Evolutionary conservation across 257 asterid genomes (phyloP).

Genomic region (Buddleja alternifolia): DNA sequence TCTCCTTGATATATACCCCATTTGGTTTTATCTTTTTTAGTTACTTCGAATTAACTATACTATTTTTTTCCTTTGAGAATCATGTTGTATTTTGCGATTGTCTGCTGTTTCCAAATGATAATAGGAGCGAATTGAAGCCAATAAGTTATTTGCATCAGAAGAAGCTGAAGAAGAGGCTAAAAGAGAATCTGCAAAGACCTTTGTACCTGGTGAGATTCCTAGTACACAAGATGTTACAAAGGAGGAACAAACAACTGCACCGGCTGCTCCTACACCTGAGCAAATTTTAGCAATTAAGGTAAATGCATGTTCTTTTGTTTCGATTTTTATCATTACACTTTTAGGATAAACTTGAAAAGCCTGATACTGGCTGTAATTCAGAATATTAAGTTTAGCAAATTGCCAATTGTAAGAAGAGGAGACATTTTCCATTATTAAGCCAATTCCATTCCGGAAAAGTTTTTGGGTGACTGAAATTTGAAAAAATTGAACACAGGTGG

Average conservation of each 20-base stretch:
- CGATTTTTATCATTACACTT: conserved; percentile 18
- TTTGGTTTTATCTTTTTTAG: conserved; percentile 7
- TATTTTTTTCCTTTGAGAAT: conserved; percentile 7
- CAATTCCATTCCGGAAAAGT: background rate
- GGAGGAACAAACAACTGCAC: conserved; percentile 72
- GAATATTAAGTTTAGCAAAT: background rate
- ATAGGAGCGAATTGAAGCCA: conserved; percentile 96
- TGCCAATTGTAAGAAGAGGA: conserved; percentile 10
- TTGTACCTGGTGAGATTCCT: conserved; percentile 76
- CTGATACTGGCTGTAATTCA: conserved; percentile 8
- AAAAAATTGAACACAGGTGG: conserved; percentile 17
- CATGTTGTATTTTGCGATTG: conserved; percentile 3
- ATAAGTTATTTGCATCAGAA: conserved; percentile 70
- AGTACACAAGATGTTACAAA: conserved; percentile 54
- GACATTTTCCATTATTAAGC: conserved; percentile 4
- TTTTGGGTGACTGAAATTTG: background rate
- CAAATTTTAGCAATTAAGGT: conserved; percentile 98
- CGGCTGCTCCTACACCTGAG: conserved; percentile 89
- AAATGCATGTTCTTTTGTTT: conserved; percentile 16
- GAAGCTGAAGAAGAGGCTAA: conserved; percentile 96
- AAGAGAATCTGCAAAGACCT: conserved; percentile 76
- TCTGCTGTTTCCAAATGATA: conserved; percentile 22
- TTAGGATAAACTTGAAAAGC: background rate
- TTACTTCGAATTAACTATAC: conserved; percentile 2
- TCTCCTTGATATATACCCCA: conserved; percentile 17